Percentiles rank a stretch among this genome's conserved stretches.
These are phyloP conservation scores for Tardiomyces blankii DNA, from an alignment of 1,139 yeast species.

Conservation along the genomic window DNA sequence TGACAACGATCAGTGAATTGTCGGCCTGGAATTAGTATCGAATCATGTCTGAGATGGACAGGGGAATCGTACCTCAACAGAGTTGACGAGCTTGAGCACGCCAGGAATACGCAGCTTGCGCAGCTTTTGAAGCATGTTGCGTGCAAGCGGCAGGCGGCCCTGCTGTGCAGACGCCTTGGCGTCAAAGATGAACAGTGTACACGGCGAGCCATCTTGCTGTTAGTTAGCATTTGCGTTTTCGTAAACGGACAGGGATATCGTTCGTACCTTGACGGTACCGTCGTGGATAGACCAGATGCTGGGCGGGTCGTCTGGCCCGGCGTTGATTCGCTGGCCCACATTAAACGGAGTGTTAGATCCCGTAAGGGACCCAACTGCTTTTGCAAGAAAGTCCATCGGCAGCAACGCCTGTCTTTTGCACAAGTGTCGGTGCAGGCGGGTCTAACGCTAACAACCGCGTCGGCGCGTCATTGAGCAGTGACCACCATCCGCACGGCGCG, in stretches of 20 bases:
- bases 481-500: no score
- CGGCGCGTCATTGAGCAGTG: no score
- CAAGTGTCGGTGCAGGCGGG: no score
- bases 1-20: slow-evolving; percentile 50
- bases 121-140: slow-evolving; percentile 53
- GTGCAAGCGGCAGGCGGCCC: slow-evolving; percentile 38
- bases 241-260: not conserved
- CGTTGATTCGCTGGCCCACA: slow-evolving; percentile 15
- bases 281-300: slow-evolving; percentile 40
- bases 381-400: slow-evolving; percentile 26
- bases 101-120: slow-evolving; percentile 74
- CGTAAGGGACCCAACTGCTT: slow-evolving; percentile 26
- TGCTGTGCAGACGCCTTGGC: slow-evolving; percentile 32
- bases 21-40: slow-evolving; percentile 35
- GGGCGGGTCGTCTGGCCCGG: slow-evolving; percentile 16
- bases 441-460: no score
- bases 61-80: slow-evolving; percentile 18
- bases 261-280: slow-evolving; percentile 24
- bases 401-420: no score
- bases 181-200: slow-evolving; percentile 56
- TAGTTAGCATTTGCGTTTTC: not conserved
- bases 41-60: no score
- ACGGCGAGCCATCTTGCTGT: slow-evolving; percentile 27
- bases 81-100: slow-evolving; percentile 55
- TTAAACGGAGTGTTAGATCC: slow-evolving; percentile 23